phyloP scores from a whole-genome alignment of 2,329 filamentous ascomycete species.

The Volutella citrinella region DNA sequence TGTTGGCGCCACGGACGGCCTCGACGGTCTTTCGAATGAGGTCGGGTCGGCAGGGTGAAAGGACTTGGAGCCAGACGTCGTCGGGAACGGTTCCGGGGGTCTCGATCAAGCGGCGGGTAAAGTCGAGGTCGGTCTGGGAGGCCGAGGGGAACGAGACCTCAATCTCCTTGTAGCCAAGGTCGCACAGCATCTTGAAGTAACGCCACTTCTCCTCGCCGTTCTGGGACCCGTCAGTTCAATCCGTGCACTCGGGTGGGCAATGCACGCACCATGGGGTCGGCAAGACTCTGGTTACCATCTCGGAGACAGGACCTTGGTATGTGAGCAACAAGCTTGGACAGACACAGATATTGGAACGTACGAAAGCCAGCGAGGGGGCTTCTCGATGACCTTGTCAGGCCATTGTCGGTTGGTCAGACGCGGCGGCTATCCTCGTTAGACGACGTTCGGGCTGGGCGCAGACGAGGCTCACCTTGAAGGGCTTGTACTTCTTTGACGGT shows the following conservation, averaged over 20 bases:
- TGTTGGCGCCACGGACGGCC: conserved; percentile 83
- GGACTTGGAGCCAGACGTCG: conserved; percentile 88
- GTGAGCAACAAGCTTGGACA: too few relatives aligned
- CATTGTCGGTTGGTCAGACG: conserved; percentile 81
- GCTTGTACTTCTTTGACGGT: conserved; percentile 73
- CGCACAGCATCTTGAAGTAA: conserved; percentile 92
- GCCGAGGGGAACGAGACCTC: conserved; percentile 95
- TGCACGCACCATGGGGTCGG: conserved; percentile 79
- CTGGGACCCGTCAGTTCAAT: conserved; percentile 40
- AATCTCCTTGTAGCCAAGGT: conserved; percentile 96
- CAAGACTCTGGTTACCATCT: conserved; percentile 91
- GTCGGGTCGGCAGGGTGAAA: conserved; percentile 88
- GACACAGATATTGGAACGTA: too few relatives aligned
- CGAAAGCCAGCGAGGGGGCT: conserved; percentile 85
- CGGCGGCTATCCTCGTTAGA: too few relatives aligned
- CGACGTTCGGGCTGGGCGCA: conserved; percentile 60
- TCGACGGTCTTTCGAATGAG: conserved; percentile 88
- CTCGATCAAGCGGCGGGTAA: conserved; percentile 81
- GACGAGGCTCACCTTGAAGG: conserved; percentile 56
- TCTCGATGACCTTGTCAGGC: conserved; percentile 78
- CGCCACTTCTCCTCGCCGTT: conserved; percentile 92
- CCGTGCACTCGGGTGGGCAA: not conserved
- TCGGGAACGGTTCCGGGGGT: conserved; percentile 35
- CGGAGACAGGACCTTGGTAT: conserved; percentile 71
- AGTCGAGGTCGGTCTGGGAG: conserved; percentile 94